Conservation (phyloP, 169 alveolate genomes). For the Babesia bigemina region DNA sequence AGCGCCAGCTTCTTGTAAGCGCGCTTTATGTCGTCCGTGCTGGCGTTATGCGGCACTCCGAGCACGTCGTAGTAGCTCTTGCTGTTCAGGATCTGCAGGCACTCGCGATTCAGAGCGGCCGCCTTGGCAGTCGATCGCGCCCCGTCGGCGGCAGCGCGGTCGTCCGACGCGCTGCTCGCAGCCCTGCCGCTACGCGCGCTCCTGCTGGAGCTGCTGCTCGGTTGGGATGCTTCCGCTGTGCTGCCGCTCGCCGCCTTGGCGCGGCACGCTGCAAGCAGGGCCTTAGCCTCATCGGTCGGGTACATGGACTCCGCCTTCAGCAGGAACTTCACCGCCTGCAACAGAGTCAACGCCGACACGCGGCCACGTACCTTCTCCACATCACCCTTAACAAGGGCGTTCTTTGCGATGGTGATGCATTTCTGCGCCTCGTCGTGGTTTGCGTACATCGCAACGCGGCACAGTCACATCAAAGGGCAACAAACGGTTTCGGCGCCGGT, state of each 20-base stretch:
- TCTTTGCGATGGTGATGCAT: slow-evolving; percentile 73
- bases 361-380: slow-evolving; percentile 55
- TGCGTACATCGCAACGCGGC: slow-evolving; percentile 70
- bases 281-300: slow-evolving; percentile 69
- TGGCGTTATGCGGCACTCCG: slow-evolving; percentile 87
- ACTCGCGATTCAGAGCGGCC: slow-evolving; percentile 74
- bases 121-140: slow-evolving; percentile 56
- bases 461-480: neutral
- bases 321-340: slow-evolving; percentile 73
- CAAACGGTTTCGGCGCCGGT: too few relatives aligned
- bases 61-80: slow-evolving; percentile 89
- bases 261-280: slow-evolving; percentile 43
- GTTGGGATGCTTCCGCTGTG: neutral
- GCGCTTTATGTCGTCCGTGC: slow-evolving; percentile 86
- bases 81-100: slow-evolving; percentile 75
- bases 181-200: neutral
- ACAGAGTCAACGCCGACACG: neutral
- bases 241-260: neutral
- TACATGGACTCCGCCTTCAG: slow-evolving; percentile 76
- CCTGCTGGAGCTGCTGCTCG: neutral
- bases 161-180: slow-evolving; percentile 16
- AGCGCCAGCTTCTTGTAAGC: slow-evolving; percentile 95
- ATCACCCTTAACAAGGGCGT: slow-evolving; percentile 72
- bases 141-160: slow-evolving; percentile 50
- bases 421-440: slow-evolving; percentile 78